These are phyloP conservation scores for Lecanicillium sp. DNA, from an alignment of 2,329 filamentous ascomycete genomes.

Conservation along the genomic window DNA sequence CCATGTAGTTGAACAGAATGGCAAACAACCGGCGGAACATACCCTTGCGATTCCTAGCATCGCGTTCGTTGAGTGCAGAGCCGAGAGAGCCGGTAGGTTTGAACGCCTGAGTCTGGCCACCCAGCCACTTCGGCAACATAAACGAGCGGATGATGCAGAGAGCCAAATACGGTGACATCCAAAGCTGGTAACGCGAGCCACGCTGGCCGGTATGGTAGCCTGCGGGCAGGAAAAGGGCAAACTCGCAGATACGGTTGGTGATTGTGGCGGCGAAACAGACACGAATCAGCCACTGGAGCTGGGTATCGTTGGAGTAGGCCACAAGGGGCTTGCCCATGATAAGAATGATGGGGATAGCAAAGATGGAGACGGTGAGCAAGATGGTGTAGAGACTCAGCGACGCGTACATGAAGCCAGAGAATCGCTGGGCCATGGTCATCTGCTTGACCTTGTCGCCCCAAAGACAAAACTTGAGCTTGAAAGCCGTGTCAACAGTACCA, in stretches of 20 bases:
- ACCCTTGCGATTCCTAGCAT: slow-evolving; percentile 40
- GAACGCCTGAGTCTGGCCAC: slow-evolving; percentile 50
- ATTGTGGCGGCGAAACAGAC: slow-evolving; percentile 44
- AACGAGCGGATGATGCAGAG: slow-evolving; percentile 51
- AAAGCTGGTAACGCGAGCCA: slow-evolving; percentile 47
- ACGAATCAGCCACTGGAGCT: slow-evolving; percentile 53
- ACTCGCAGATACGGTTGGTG: slow-evolving; percentile 47
- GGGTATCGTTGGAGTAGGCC: slow-evolving; percentile 41
- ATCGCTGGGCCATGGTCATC: slow-evolving; percentile 50
- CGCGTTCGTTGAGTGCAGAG: slow-evolving; percentile 50
- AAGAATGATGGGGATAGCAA: slow-evolving; percentile 52
- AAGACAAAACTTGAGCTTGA: slow-evolving; percentile 53
- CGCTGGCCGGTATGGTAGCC: slow-evolving; percentile 53
- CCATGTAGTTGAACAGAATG: slow-evolving; percentile 49
- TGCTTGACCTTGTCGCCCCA: slow-evolving; percentile 43
- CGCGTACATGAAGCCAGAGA: slow-evolving; percentile 51
- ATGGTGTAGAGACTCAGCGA: slow-evolving; percentile 49
- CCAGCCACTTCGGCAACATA: slow-evolving; percentile 50
- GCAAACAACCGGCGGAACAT: slow-evolving; percentile 46
- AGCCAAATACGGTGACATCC: slow-evolving; percentile 57
- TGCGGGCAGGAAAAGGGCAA: slow-evolving; percentile 49
- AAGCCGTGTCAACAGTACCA: slow-evolving; percentile 49
- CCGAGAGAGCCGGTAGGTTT: slow-evolving; percentile 52
- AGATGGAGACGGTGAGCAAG: slow-evolving; percentile 44
- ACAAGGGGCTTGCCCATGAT: slow-evolving; percentile 49